Base-by-base conservation (phyloP, 2,329 filamentous ascomycete genomes). In the Orbilia javanica region DNA sequence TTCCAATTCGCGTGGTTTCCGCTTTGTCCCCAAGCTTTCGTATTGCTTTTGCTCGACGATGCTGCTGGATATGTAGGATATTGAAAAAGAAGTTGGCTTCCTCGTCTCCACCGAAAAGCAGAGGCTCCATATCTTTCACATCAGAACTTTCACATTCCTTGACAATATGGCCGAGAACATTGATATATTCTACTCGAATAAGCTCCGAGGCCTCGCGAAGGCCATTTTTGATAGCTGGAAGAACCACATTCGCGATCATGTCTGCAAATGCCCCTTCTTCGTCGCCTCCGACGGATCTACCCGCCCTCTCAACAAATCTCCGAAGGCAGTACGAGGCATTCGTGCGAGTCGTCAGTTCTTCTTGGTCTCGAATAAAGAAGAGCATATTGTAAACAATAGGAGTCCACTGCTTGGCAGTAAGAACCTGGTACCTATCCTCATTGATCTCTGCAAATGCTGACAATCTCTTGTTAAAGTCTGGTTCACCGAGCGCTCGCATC, bases 31-130 rank as follows among this genome's bases (percentile, higher is more conserved):
- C 90, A 11, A 99, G 86, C 71, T 93, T 88, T 75, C 92, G 90
- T 42, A 99, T 86, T 1, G 96, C 94, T 81, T 94, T 91, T 67
- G 96, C 87, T 82, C 97, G 92, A 80, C 93, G 90, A 76, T 96
- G 91, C 39, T 94, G 91, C 64, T 97, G 94, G 57, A 97, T 95
- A 82, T 96, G 94, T 39, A 98, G 86, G 52, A 98, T 90, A 81
- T 98, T 97, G 84, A 89, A 92, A 86, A 98, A 99, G 86, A 99
- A 97, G 0, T 93, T 92, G 10, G 90, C 89, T 81, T 93, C 92
- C 55, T 94, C 92, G 78, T 96, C 93, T 65, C 92, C 88, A 13
- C 86, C 88, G 7, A 88, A 88, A 44, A 96, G 87, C 10, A 99
- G 87, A 4, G 87, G 87, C 74, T 88, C 86, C 85, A 99, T 88